A percentile compares a stretch with the other conserved stretches of the same genome.
Conservation (phyloP, 1,284 basidiomycete species). For the Apiotrichum siamense region DNA sequence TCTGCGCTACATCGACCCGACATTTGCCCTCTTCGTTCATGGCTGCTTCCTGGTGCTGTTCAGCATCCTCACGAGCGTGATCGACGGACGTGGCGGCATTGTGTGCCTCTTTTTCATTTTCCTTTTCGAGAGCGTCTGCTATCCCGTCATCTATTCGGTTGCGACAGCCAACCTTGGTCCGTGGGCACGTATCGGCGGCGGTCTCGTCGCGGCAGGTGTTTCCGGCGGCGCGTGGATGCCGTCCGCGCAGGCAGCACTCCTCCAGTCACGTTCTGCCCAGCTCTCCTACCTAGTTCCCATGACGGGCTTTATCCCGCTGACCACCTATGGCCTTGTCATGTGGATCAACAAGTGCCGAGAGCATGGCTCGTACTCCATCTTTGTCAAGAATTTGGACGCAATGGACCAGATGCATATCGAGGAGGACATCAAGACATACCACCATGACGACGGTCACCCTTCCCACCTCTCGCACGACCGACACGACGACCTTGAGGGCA, state of each 20-base stretch:
- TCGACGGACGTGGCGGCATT: constrained; percentile 29
- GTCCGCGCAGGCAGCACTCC: constrained; percentile 22
- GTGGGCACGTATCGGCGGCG: constrained; percentile 30
- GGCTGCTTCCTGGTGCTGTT: constrained; percentile 29
- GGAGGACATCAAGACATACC: too few relatives aligned
- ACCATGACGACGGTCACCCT: too few relatives aligned
- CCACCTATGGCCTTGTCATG: constrained; percentile 21
- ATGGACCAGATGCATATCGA: too few relatives aligned
- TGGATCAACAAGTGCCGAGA: constrained; percentile 18
- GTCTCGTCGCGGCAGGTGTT: constrained; percentile 28
- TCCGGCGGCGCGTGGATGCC: constrained; percentile 29
- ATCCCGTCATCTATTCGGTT: constrained; percentile 35
- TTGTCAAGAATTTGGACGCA: constrained; percentile 12
- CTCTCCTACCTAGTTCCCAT: constrained; percentile 24
- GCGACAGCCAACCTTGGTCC: constrained; percentile 31
- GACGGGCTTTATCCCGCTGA: constrained; percentile 23
- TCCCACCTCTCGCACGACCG: too few relatives aligned
- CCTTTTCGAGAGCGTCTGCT: constrained; percentile 33
- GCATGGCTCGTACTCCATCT: constrained; percentile 13
- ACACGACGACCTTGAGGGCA: too few relatives aligned
- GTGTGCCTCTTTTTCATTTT: constrained; percentile 34
- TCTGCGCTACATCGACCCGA: constrained; percentile 30
- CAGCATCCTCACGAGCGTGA: constrained; percentile 23
- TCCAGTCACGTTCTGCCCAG: constrained; percentile 19
- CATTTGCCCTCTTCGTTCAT: constrained; percentile 28